These are phyloP conservation scores for Sugiyamaella smithiae DNA, from an alignment of 805 yeast genomes.

Conservation along the genomic window DNA sequence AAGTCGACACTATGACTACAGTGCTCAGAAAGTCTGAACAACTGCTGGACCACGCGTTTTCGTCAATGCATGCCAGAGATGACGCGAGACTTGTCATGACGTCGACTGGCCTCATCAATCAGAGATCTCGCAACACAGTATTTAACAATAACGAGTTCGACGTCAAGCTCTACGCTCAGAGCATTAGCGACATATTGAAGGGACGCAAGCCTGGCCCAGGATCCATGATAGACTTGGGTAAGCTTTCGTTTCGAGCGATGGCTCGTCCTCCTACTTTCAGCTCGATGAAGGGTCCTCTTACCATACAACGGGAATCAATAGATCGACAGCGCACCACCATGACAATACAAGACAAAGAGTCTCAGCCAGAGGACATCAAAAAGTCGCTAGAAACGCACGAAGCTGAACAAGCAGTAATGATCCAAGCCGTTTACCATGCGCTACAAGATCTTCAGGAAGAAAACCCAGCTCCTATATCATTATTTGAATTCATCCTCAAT, in stretches of 20 bases:
- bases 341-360: slow-evolving; percentile 10
- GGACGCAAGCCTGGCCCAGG: background rate
- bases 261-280: slow-evolving; percentile 50
- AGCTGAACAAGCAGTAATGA: slow-evolving; percentile 55
- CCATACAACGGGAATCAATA: slow-evolving; percentile 49
- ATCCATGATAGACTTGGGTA: background rate
- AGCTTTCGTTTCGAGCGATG: slow-evolving; percentile 30
- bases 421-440: slow-evolving; percentile 49
- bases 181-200: slow-evolving; percentile 3
- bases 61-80: slow-evolving; percentile 6
- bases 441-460: slow-evolving; percentile 36
- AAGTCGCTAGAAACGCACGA: slow-evolving; percentile 49
- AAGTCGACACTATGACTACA: background rate
- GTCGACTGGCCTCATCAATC: slow-evolving; percentile 8
- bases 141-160: slow-evolving; percentile 3
- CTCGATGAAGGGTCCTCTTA: slow-evolving; percentile 70
- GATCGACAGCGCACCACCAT: slow-evolving; percentile 4
- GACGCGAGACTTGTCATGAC: slow-evolving; percentile 7
- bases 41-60: slow-evolving; percentile 2
- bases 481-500: slow-evolving; percentile 67
- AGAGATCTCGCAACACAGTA: slow-evolving; percentile 3
- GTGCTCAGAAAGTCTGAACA: slow-evolving; percentile 2
- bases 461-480: slow-evolving; percentile 42
- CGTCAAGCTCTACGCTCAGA: background rate
- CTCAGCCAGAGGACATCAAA: slow-evolving; percentile 51